Conservation (phyloP, 352 stramenopile genomes). For the Phytopythium delawarense region DNA sequence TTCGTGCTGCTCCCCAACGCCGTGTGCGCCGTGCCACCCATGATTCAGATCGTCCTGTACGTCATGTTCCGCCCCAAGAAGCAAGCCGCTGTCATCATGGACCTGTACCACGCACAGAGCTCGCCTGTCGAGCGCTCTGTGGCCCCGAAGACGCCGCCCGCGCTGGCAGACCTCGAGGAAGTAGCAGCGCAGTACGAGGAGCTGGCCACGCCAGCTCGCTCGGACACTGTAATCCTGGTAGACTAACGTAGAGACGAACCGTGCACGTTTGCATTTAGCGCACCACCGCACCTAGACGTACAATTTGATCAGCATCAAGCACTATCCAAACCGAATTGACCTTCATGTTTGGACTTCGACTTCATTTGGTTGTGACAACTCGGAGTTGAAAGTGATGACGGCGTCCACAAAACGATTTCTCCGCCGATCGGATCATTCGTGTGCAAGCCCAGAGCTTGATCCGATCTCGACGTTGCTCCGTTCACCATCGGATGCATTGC, state of each 20-base stretch:
- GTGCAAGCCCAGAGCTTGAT: not conserved
- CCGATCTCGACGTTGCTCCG: not conserved
- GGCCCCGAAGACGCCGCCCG: not conserved
- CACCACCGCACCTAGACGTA: not conserved
- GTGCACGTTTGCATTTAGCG: not conserved
- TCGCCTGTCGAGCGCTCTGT: not conserved
- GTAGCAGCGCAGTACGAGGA: constrained; percentile 1
- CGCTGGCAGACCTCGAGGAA: not conserved
- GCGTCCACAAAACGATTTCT: not conserved
- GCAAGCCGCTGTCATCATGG: constrained; percentile 1
- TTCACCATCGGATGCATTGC: not conserved
- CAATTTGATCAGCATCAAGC: not conserved
- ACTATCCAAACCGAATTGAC: not conserved
- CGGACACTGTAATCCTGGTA: constrained; percentile 5
- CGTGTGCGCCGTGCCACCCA: constrained; percentile 9
- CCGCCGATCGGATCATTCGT: not conserved
- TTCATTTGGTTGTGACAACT: no score
- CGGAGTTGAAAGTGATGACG: not conserved
- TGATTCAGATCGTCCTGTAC: constrained; percentile 13
- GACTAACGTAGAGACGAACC: not conserved
- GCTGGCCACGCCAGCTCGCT: not conserved
- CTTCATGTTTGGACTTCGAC: no score
- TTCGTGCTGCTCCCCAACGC: constrained; percentile 12
- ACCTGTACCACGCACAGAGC: not conserved
- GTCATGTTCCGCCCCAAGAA: constrained; percentile 9